These are phyloP conservation scores for Amborella trichopoda DNA, from an alignment of 164 flowering plant genomes.

Conservation along the genomic window DNA sequence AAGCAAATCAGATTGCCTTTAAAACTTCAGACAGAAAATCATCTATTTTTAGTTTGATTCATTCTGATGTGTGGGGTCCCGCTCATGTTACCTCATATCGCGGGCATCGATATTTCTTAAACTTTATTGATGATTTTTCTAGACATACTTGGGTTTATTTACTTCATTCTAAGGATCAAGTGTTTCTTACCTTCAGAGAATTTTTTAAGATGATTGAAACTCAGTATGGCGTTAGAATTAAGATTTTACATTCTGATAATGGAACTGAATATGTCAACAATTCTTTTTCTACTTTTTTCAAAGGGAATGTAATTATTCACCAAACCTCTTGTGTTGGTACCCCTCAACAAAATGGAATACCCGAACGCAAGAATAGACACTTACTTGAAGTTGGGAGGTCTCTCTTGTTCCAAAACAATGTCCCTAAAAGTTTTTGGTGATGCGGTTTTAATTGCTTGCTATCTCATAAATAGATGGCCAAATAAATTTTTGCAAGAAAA, in stretches of 20 bases:
- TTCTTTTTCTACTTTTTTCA: background rate
- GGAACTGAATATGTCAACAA: background rate
- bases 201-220: background rate
- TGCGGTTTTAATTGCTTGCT: background rate
- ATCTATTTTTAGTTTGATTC: background rate
- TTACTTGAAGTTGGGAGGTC: conserved; percentile 5
- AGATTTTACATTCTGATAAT: background rate
- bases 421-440: conserved; percentile 8
- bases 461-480: too few species aligned
- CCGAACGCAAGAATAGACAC: conserved; percentile 10
- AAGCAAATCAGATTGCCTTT: background rate
- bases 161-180: background rate
- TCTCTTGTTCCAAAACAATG: conserved; percentile 5
- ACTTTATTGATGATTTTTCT: background rate
- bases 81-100: background rate
- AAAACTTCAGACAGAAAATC: background rate
- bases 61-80: background rate
- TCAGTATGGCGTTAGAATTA: background rate
- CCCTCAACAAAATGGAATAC: conserved; percentile 3
- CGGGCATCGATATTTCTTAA: background rate
- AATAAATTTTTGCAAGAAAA: too few species aligned
- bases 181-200: background rate
- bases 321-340: conserved; percentile 2
- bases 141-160: background rate
- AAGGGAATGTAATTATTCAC: background rate